These are phyloP conservation scores for Scenedesmus sp. DNA, from an alignment of 163 green algal genomes.

Conservation along the genomic window DNA sequence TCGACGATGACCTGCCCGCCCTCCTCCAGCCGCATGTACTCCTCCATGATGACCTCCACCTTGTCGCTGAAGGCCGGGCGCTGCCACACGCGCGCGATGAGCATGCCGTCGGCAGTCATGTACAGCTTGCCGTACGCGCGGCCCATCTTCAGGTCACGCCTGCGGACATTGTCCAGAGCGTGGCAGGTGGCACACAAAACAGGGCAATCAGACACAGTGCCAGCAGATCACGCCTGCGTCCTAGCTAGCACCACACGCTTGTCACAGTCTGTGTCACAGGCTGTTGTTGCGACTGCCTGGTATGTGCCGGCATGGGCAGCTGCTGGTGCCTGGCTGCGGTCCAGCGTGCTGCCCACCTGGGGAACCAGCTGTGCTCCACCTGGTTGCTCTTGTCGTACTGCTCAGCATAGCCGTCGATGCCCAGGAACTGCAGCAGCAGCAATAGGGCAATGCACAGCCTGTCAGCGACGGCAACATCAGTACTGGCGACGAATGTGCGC, in stretches of 20 bases:
- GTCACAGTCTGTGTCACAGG: background rate
- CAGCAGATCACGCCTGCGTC: background rate
- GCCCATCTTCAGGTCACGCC: constrained; percentile 43
- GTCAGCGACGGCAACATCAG: background rate
- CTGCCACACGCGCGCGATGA: constrained; percentile 26
- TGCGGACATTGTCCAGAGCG: background rate
- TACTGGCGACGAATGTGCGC: background rate
- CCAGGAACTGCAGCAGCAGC: background rate
- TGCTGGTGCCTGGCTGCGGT: background rate
- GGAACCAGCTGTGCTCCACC: background rate
- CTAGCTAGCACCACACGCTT: background rate
- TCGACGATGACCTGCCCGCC: constrained; percentile 26
- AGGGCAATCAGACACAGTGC: background rate
- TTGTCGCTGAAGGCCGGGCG: background rate
- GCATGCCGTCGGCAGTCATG: constrained; percentile 35
- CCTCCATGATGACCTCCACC: constrained; percentile 45
- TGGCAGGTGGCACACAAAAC: background rate
- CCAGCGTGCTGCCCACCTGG: background rate
- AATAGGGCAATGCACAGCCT: background rate
- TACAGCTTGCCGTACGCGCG: constrained; percentile 21
- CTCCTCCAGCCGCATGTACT: constrained; percentile 53
- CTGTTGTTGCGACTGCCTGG: background rate
- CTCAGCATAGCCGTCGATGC: constrained; percentile 22
- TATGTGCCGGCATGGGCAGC: background rate
- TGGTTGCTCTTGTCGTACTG: constrained; percentile 40